These are phyloP conservation scores for Papiliotrema laurentii DNA, from an alignment of 1,284 basidiomycete species.

Conservation along the genomic window DNA sequence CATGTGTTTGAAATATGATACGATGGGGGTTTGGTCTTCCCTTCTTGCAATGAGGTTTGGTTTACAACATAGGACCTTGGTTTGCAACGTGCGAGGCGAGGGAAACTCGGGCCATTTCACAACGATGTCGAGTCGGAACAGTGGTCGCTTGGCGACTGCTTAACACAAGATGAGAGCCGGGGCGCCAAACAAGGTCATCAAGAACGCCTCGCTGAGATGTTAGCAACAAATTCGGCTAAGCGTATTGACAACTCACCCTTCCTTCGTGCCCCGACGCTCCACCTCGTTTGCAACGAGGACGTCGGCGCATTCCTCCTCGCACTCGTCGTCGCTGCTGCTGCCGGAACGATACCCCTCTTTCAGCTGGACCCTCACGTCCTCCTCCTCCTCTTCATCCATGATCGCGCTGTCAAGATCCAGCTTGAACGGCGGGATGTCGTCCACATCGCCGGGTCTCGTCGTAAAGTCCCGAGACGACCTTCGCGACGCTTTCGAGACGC, in stretches of 20 bases:
- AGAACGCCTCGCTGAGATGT: slow-evolving; percentile 29
- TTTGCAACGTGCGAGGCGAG: no score
- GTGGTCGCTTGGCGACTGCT: no score
- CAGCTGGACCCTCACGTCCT: slow-evolving; percentile 17
- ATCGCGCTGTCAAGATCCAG: slow-evolving; percentile 11
- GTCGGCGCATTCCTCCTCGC: slow-evolving; percentile 37
- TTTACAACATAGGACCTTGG: no score
- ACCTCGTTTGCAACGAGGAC: slow-evolving; percentile 33
- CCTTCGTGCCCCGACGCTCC: slow-evolving; percentile 27
- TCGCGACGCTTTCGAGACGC: background rate
- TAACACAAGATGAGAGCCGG: slow-evolving; percentile 37
- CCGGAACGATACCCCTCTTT: slow-evolving; percentile 20
- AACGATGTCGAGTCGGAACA: no score
- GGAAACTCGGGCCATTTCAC: no score
- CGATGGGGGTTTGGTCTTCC: no score
- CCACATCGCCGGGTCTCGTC: no score
- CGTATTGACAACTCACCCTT: slow-evolving; percentile 31
- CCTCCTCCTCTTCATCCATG: slow-evolving; percentile 22
- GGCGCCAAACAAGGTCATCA: slow-evolving; percentile 41
- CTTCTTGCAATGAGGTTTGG: no score
- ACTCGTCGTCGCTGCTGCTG: slow-evolving; percentile 29
- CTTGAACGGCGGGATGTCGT: slow-evolving; percentile 1
- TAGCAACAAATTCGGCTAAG: background rate
- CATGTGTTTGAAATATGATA: no score
- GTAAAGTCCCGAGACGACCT: background rate